These are phyloP conservation scores for Dothideomycetidae sp. DNA, from an alignment of 2,329 filamentous ascomycete species.

Conservation along the genomic window DNA sequence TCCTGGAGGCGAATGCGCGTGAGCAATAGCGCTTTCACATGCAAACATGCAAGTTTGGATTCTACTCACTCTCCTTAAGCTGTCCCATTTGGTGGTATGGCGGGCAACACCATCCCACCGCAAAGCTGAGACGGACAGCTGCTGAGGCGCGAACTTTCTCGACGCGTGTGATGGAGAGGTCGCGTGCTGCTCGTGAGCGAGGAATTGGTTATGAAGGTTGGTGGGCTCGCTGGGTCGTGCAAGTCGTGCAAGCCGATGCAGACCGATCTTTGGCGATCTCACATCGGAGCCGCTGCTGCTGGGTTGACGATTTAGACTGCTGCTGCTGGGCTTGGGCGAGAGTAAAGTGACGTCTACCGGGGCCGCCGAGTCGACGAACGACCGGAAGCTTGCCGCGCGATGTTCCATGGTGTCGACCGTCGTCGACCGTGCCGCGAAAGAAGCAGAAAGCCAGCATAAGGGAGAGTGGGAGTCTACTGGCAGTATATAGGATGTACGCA, in stretches of 20 bases:
- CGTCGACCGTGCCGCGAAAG: too few relatives aligned
- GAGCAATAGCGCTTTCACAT: constrained; percentile 10
- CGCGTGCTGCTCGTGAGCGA: not conserved
- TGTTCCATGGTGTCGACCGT: too few relatives aligned
- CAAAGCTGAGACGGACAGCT: not conserved
- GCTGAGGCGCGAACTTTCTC: not conserved
- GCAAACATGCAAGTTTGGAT: not conserved
- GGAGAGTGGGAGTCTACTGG: too few relatives aligned
- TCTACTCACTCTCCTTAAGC: constrained; percentile 13
- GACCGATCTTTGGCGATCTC: not conserved
- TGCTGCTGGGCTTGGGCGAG: not conserved
- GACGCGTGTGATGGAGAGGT: not conserved
- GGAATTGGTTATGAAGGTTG: not conserved
- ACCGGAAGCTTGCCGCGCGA: not conserved
- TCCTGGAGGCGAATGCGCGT: constrained; percentile 38
- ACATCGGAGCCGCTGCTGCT: not conserved
- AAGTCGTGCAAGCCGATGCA: not conserved
- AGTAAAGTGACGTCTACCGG: not conserved
- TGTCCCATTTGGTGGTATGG: constrained; percentile 12
- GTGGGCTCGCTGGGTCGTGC: not conserved
- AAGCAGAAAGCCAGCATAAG: too few relatives aligned
- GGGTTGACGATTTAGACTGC: too few relatives aligned
- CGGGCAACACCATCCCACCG: constrained; percentile 11
- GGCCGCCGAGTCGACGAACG: not conserved
- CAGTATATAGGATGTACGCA: too few relatives aligned